phyloP scores from a whole-genome alignment of 495 filamentous ascomycete genomes.

The Podospora fimiseda region DNA sequence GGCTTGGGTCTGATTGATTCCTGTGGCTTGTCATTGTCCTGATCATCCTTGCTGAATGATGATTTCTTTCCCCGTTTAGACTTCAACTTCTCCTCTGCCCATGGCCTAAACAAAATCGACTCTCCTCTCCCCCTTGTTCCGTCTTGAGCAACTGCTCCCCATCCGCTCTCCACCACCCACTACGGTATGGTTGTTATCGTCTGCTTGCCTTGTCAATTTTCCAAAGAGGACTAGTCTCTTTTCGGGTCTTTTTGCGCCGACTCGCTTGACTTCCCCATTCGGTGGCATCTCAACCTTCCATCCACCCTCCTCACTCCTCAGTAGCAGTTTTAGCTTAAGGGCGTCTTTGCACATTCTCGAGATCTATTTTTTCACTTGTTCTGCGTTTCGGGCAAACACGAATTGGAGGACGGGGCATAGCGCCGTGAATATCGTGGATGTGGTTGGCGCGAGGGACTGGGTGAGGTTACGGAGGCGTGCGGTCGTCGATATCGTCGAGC shows the following conservation, averaged over 20 bases:
- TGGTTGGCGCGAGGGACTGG: not conserved
- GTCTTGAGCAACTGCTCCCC: too few species aligned
- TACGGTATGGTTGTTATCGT: too few species aligned
- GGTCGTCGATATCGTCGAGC: slow-evolving; percentile 1
- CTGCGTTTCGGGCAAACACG: not conserved
- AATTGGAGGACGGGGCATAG: slow-evolving; percentile 4
- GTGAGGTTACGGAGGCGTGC: not conserved
- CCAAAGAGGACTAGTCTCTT: not conserved
- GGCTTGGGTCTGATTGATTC: too few species aligned
- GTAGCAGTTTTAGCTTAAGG: slow-evolving; percentile 10
- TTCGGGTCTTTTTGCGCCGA: not conserved
- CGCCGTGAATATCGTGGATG: not conserved
- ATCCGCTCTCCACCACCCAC: too few species aligned
- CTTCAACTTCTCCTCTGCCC: too few species aligned
- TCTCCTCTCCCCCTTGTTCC: too few species aligned
- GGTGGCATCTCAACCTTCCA: slow-evolving; percentile 12
- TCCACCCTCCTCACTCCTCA: not conserved
- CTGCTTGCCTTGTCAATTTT: not conserved
- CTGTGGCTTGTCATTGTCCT: too few species aligned
- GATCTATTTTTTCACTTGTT: not conserved
- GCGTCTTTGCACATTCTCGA: slow-evolving; percentile 10
- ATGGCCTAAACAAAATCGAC: too few species aligned
- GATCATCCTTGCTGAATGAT: too few species aligned
- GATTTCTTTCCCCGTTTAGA: too few species aligned
- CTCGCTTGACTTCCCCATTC: not conserved